phyloP scores from a whole-genome alignment of 352 stramenopile genomes.

The Globisporangium viniferum region DNA sequence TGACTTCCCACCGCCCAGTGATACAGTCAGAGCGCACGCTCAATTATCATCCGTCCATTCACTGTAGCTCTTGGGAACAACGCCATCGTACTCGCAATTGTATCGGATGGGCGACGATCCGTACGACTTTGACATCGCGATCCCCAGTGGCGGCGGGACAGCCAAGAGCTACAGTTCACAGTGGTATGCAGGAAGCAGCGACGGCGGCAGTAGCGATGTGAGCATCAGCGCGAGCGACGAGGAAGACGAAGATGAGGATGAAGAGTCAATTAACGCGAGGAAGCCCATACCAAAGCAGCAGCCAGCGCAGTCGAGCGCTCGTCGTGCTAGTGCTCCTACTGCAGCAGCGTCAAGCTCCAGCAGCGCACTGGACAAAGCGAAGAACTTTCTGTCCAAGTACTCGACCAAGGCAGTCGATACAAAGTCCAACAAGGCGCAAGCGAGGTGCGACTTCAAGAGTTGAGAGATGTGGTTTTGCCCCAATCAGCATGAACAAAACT shows the following conservation, averaged over 20 bases:
- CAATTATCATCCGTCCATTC: neutral
- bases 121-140: constrained; percentile 33
- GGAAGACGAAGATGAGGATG: neutral
- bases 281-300: neutral
- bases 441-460: neutral
- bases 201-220: neutral
- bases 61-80: neutral
- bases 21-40: neutral
- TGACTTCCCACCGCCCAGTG: neutral
- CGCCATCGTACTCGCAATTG: neutral
- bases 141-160: neutral
- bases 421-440: constrained; percentile 12
- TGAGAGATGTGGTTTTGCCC: neutral
- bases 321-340: too few species aligned
- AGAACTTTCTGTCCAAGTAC: constrained; percentile 76
- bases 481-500: neutral
- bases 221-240: constrained; percentile 14
- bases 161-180: constrained; percentile 2
- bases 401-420: constrained; percentile 29
- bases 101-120: constrained; percentile 20
- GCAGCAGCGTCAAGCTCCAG: neutral
- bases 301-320: neutral
- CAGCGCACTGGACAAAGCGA: constrained; percentile 63
- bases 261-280: neutral
- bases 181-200: constrained; percentile 4